Conservation (phyloP, 179 eudicot genomes). For the Corrigiola litoralis region DNA sequence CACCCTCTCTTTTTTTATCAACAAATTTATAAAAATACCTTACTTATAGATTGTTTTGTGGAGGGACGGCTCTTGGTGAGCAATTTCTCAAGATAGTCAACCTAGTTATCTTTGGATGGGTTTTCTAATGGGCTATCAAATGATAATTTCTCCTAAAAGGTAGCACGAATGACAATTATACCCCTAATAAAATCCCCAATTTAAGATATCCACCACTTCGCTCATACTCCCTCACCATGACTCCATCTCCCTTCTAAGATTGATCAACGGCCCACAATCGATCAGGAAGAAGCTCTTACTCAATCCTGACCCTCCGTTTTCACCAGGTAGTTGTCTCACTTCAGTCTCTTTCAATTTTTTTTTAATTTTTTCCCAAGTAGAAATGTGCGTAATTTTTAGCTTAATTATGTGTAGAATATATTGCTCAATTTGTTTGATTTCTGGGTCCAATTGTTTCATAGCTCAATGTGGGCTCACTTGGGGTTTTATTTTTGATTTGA, state of each 20-base stretch:
- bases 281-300: neutral
- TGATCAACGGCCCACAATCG: neutral
- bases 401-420: neutral
- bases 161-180: constrained; percentile 11
- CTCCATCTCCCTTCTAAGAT: constrained; percentile 4
- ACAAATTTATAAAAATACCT: too few species aligned
- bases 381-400: neutral
- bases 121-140: neutral
- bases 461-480: neutral
- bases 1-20: too few species aligned
- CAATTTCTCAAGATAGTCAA: too few species aligned
- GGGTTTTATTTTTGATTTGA: neutral
- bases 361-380: neutral
- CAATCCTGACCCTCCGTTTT: constrained; percentile 7
- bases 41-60: too few species aligned
- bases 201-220: constrained; percentile 11
- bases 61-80: too few species aligned
- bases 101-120: neutral
- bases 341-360: neutral
- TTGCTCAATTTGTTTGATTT: neutral
- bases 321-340: constrained; percentile 13
- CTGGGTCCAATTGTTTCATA: neutral
- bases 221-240: neutral
- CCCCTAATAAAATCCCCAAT: constrained; percentile 23
- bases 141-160: too few species aligned